phyloP scores from a whole-genome alignment of 2,329 filamentous ascomycete genomes.

The Chaetothyriales sp. region DNA sequence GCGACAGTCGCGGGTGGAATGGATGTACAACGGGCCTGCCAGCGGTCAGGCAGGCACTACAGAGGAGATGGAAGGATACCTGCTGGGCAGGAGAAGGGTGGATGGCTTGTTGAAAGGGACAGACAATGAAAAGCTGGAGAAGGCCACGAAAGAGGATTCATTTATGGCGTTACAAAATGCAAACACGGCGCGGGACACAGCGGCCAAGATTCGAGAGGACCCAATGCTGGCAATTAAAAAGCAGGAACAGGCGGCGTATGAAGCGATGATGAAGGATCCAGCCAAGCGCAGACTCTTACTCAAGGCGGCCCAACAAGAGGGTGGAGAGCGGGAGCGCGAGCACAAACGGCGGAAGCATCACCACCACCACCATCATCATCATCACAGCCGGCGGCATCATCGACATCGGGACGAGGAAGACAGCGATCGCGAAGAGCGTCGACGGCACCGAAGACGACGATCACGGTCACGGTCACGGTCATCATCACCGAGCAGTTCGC shows the following conservation, averaged over 20 bases:
- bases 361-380: constrained; percentile 18
- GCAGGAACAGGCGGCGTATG: constrained; percentile 69
- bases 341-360: constrained; percentile 35
- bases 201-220: constrained; percentile 76
- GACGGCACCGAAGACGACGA: constrained; percentile 25
- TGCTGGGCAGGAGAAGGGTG: constrained; percentile 83
- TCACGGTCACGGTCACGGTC: constrained; percentile 25
- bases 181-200: constrained; percentile 63
- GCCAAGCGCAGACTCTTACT: constrained; percentile 36
- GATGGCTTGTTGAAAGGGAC: constrained; percentile 72
- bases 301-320: constrained; percentile 30
- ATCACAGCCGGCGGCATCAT: constrained; percentile 4
- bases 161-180: constrained; percentile 52
- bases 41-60: constrained; percentile 56
- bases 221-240: constrained; percentile 86
- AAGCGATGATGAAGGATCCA: constrained; percentile 36
- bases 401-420: constrained; percentile 17
- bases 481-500: constrained; percentile 4
- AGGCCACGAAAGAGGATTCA: constrained; percentile 49
- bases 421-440: neutral
- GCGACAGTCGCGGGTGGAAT: constrained; percentile 72
- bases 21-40: constrained; percentile 91
- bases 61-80: constrained; percentile 85
- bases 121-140: constrained; percentile 67
- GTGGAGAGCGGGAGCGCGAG: constrained; percentile 20